Evolutionary conservation across 306 rosid species (phyloP).

Genomic region (Cucurbita ficifolia): DNA sequence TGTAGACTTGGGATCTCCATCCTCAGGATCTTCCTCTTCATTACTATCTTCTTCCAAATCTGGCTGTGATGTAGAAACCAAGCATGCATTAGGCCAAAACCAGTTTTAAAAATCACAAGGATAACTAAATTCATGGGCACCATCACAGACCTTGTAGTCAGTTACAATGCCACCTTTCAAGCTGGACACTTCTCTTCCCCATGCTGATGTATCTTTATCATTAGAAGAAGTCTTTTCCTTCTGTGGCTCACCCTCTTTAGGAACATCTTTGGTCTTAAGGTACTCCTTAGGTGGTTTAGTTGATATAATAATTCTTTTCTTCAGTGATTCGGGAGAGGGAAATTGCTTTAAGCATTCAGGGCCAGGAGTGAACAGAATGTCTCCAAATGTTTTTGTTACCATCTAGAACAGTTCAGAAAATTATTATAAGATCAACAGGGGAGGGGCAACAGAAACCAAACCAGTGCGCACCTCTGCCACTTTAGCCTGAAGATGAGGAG

Average conservation of each 20-base stretch:
- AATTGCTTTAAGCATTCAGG: constrained; percentile 62
- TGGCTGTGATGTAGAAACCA: constrained; percentile 22
- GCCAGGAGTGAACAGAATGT: constrained; percentile 50
- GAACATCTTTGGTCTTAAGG: constrained; percentile 49
- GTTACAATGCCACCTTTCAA: constrained; percentile 18
- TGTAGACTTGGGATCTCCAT: constrained; percentile 23
- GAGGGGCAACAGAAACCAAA: background rate
- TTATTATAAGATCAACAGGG: background rate
- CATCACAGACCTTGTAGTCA: constrained; percentile 49
- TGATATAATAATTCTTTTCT: constrained; percentile 67
- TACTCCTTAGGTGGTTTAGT: constrained; percentile 98
- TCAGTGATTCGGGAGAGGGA: constrained; percentile 83
- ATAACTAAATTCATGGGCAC: background rate
- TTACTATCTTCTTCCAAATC: constrained; percentile 31
- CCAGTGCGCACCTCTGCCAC: constrained; percentile 46
- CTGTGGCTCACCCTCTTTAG: constrained; percentile 34
- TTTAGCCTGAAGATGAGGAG: constrained; percentile 90
- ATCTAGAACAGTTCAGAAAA: constrained; percentile 37
- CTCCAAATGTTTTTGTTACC: constrained; percentile 67
- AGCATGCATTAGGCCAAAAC: background rate
- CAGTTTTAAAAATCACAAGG: background rate
- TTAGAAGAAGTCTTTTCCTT: constrained; percentile 31
- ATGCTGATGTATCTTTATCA: constrained; percentile 34
- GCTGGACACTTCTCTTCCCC: constrained; percentile 76
- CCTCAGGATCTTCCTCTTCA: constrained; percentile 38